A percentile compares a stretch with the other conserved stretches of the same genome.
These are phyloP conservation scores for Saccharomycopsis fermentans DNA, from an alignment of 805 yeast species.

Conservation along the genomic window DNA sequence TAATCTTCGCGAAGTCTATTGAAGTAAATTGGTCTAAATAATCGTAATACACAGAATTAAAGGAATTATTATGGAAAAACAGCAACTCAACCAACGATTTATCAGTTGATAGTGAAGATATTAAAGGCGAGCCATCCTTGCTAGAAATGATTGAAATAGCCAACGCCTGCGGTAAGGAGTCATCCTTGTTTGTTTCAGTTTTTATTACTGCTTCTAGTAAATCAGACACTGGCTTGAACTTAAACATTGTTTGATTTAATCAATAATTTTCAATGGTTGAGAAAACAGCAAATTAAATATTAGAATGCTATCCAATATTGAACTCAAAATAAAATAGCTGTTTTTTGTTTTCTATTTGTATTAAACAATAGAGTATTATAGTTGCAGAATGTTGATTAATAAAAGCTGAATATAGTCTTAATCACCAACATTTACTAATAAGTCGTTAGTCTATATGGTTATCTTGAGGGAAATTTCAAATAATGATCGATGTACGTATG, in stretches of 20 bases:
- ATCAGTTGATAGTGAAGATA: slow-evolving; percentile 6
- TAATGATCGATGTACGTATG: background rate
- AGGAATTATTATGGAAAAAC: slow-evolving; percentile 1
- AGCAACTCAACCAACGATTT: background rate
- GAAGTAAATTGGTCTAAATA: slow-evolving; percentile 16
- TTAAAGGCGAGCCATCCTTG: slow-evolving; percentile 13
- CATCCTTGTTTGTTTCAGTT: background rate
- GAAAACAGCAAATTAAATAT: background rate
- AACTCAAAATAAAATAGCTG: too few relatives aligned
- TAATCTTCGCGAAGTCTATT: slow-evolving; percentile 10
- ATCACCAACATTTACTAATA: background rate
- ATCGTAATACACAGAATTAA: slow-evolving; percentile 5
- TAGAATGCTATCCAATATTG: too few relatives aligned
- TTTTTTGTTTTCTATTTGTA: too few relatives aligned
- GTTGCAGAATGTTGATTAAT: background rate
- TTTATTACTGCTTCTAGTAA: slow-evolving; percentile 7
- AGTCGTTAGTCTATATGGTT: background rate
- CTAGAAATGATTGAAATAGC: slow-evolving; percentile 8
- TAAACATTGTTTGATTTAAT: slow-evolving; percentile 6
- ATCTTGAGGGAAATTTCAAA: background rate
- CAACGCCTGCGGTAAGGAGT: slow-evolving; percentile 1
- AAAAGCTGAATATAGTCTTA: background rate
- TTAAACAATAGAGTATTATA: too few relatives aligned
- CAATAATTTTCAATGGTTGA: background rate
- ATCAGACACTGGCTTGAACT: slow-evolving; percentile 6